Evolutionary conservation across 345 rosid species (phyloP), one percentile per base, ranked within the genome.

Genomic region (Eucalyptus polyanthemos): DNA sequence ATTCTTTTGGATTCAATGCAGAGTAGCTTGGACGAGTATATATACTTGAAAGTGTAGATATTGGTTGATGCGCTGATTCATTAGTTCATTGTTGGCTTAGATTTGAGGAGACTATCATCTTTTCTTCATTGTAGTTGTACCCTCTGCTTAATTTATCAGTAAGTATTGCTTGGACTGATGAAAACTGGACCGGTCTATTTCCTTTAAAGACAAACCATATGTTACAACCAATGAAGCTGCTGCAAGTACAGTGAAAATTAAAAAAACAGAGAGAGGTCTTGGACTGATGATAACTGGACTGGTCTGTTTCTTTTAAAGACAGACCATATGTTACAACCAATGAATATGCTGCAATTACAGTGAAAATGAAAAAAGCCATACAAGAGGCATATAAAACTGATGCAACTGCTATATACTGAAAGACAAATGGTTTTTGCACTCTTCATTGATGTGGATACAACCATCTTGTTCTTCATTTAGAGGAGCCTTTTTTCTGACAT

Each of bases 1-100:
- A 95, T 88, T 94, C 95, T 88, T 95, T 95, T 47, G 97, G 97
- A 69, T 88, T 47, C 40, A 85, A 16, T 69, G 80, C n/a, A 50
- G 56, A 49, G 45, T 88, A 88, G 86, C 56, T 31, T 60, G 42
- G 56, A 22, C 37, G 37, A 44, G 81, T 47, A 65, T 49, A 14
- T 17, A 53, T 88, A 69, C 47, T 69, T 50, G 31, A 69, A 92
- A 91, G 90, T 37, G 88, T 87, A 87, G 69, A 87, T 87, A 87
- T 87, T 31, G 91, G 93, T 92, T 92, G 88, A 93, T 93, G 90
- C 91, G 88, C 85, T 24, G 29, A 76, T 76, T 76, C 85, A 22
- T 76, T 76, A 76, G 85, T 76, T 76, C 85, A 40, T 76, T 76
- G 81, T 40, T 76, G 29, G 85, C 29, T 76, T 40, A 40, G 27